Base-by-base conservation (phyloP, 768 basidiomycete species). In the Agrocybe chaxingu region DNA sequence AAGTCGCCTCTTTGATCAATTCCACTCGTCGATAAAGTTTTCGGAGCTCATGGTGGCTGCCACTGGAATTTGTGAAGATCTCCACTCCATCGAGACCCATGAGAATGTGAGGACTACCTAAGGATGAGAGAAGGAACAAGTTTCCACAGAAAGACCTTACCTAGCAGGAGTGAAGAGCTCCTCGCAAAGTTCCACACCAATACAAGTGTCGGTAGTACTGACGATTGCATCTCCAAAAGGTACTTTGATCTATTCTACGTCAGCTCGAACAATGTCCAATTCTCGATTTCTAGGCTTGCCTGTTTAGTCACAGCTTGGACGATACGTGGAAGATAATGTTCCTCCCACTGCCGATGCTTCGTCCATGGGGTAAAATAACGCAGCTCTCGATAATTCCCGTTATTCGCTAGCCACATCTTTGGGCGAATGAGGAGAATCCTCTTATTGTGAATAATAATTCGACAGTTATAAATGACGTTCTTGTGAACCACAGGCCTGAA, bases 391-490 rank as follows among this genome's bases (percentile, higher is more conserved):
- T 99, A 99, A 63, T 98, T 98, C 3, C 97, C 97, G 60, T 97
- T 93, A 63, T 98, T 98, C 1, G 97, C 97, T 40, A 99, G 76
- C 97, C 97, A 99, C 95, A 99, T 95, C 74, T 98, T 99, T 0
- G 97, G 97, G 18, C 97, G 84, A 56, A 99, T 98, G 55, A 98
- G 82, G 1, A 98, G 70, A 52, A 99, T 94, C 70, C 91, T 80
- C 48, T 82, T 77, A 69, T 94, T 77, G 62, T 92, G 80, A 38
- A 95, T 82, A 64, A 98, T 86, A 33, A 98, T 77, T 13, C 97
- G 87, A 66, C 93, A 97, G 63, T 99, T 99, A 73, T 98, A 98
- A 56, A 88, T 95, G 42, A 94, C 93, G 64, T 97, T 98, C 79
- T 98, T 98, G 79, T 99, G 97, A 1, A 87, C 80, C 48, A 99